Evolutionary conservation across 2,329 filamentous ascomycete genomes (phyloP).

Genomic region (Hymenoscyphus linearis): DNA sequence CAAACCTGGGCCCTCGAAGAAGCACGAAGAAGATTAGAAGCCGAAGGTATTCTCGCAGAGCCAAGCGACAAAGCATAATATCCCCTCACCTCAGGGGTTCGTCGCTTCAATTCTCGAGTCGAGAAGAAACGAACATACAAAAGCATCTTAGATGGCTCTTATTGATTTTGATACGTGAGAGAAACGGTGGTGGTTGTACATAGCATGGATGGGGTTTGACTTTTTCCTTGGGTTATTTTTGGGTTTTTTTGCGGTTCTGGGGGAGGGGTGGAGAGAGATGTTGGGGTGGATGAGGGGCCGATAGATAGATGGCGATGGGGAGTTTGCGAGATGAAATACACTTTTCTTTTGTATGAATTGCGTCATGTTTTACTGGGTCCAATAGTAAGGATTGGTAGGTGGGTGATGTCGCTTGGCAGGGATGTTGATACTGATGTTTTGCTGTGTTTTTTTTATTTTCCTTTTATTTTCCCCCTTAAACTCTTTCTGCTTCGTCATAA

Average conservation of each 20-base stretch:
- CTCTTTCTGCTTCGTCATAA: too few relatives aligned
- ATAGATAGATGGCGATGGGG: background rate
- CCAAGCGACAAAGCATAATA: constrained; percentile 40
- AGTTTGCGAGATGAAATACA: background rate
- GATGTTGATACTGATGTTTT: background rate
- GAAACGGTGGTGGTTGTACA: background rate
- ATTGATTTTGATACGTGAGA: background rate
- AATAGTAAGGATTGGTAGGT: background rate
- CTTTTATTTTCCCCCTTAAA: too few relatives aligned
- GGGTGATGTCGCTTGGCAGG: background rate
- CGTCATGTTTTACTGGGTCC: background rate
- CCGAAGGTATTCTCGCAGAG: constrained; percentile 87
- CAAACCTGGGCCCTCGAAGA: constrained; percentile 99
- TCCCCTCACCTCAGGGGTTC: background rate
- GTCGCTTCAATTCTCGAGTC: too few relatives aligned
- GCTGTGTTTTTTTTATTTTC: too few relatives aligned
- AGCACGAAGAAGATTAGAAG: constrained; percentile 89
- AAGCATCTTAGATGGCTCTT: background rate
- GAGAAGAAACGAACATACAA: background rate
- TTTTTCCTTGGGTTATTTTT: background rate
- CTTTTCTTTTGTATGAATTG: background rate
- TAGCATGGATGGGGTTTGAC: background rate
- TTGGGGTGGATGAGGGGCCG: background rate
- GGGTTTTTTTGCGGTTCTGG: background rate
- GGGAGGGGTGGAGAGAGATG: background rate